These are phyloP conservation scores for Trypanosoma platydactyli DNA, from an alignment of 208 protist genomes.

Conservation along the genomic window DNA sequence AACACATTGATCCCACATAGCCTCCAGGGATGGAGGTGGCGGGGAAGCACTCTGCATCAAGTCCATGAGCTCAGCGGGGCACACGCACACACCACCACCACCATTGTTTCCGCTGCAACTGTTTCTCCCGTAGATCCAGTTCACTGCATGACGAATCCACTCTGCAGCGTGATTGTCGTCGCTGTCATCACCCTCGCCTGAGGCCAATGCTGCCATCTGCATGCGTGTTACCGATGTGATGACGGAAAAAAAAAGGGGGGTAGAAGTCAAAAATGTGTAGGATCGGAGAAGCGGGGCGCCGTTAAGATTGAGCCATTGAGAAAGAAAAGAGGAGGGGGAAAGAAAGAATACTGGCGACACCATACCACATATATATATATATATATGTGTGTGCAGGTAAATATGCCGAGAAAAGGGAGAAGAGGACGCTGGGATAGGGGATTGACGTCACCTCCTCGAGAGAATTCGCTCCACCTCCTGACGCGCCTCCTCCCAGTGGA, in stretches of 20 bases:
- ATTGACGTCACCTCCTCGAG: conserved; percentile 8
- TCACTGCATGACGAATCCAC: no score
- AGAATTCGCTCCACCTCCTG: conserved; percentile 24
- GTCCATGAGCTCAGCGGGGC: conserved; percentile 26
- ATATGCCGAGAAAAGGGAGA: no score
- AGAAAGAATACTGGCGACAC: background rate
- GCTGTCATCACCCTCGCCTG: no score
- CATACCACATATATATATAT: conserved; percentile 16
- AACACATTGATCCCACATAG: conserved; percentile 50
- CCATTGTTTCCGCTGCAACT: background rate
- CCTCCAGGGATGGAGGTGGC: conserved; percentile 42
- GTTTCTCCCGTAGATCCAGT: background rate
- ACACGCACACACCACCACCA: conserved; percentile 8
- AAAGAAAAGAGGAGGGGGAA: background rate
- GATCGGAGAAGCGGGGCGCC: no score
- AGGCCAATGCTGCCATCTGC: background rate
- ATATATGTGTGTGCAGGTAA: background rate
- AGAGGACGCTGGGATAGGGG: background rate
- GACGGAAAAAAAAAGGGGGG: conserved; percentile 1
- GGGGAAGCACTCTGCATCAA: conserved; percentile 35
- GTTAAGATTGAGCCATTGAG: no score
- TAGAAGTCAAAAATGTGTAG: background rate
- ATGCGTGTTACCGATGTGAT: no score
- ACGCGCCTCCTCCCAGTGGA: conserved; percentile 28
- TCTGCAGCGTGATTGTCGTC: no score